phyloP scores from a whole-genome alignment of 495 filamentous ascomycete genomes.

The Xylaria bambusicola region DNA sequence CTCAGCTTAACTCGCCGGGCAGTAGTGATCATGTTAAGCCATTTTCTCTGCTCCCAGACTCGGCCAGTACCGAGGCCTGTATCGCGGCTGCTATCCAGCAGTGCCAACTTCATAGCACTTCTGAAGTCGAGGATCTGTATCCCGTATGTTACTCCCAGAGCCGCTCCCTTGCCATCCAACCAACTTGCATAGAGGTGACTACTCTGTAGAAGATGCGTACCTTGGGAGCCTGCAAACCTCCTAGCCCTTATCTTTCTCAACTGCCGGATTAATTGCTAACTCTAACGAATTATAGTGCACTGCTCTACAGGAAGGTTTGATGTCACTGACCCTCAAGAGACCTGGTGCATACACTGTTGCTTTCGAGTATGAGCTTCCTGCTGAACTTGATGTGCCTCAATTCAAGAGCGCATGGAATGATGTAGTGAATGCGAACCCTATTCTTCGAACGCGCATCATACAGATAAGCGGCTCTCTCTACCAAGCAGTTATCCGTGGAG shows the following conservation, averaged over 20 bases:
- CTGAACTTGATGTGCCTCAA: slow-evolving; percentile 34
- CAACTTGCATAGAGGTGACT: too few relatives aligned
- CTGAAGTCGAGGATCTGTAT: slow-evolving; percentile 10
- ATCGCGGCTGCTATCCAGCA: not conserved
- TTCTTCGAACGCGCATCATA: slow-evolving; percentile 26
- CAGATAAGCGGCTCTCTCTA: slow-evolving; percentile 21
- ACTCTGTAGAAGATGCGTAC: too few relatives aligned
- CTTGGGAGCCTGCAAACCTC: too few relatives aligned
- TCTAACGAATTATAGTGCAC: too few relatives aligned
- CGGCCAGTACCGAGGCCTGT: not conserved
- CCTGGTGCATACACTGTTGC: slow-evolving; percentile 37
- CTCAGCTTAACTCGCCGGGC: not conserved
- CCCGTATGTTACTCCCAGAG: too few relatives aligned
- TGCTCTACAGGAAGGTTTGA: slow-evolving; percentile 10
- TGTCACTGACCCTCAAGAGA: not conserved
- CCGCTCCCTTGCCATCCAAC: too few relatives aligned
- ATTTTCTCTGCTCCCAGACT: not conserved
- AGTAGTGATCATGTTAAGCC: not conserved
- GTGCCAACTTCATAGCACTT: not conserved
- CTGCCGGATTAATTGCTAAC: too few relatives aligned
- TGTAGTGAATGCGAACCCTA: slow-evolving; percentile 9
- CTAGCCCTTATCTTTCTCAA: too few relatives aligned
- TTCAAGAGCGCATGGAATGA: slow-evolving; percentile 46
- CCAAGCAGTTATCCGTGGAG: slow-evolving; percentile 21
- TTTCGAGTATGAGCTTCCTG: slow-evolving; percentile 44